A percentile compares a stretch with the other conserved stretches of the same genome.
These are phyloP conservation scores for Platanthera zijinensis DNA, from an alignment of 106 monocot species.

Conservation along the genomic window DNA sequence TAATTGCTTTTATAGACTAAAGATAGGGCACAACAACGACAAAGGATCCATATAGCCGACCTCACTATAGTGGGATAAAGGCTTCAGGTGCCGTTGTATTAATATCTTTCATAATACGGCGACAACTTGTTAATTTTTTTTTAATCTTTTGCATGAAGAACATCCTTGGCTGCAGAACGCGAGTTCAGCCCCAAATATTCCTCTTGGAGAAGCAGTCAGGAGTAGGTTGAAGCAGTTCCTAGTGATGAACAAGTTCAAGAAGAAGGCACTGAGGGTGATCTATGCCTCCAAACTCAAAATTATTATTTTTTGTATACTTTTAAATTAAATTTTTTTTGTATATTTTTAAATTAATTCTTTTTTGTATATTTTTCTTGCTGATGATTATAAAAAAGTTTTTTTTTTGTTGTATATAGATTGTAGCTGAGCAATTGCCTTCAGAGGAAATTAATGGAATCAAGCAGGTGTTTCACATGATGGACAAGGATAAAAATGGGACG, in stretches of 20 bases:
- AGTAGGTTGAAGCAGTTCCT: slow-evolving; percentile 67
- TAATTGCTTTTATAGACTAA: too few relatives aligned
- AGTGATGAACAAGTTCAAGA: slow-evolving; percentile 89
- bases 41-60: too few relatives aligned
- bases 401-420: slow-evolving; percentile 22
- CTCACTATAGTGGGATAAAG: too few relatives aligned
- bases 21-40: too few relatives aligned
- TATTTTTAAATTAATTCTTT: too few relatives aligned
- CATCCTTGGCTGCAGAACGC: slow-evolving; percentile 80
- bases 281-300: neutral
- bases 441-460: slow-evolving; percentile 50
- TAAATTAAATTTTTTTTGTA: too few relatives aligned
- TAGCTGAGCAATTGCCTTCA: slow-evolving; percentile 41
- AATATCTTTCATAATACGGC: too few relatives aligned
- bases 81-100: too few relatives aligned
- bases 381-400: too few relatives aligned
- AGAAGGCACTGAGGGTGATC: slow-evolving; percentile 69
- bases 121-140: slow-evolving; percentile 1
- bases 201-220: slow-evolving; percentile 71
- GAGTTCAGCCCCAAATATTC: slow-evolving; percentile 42
- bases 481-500: slow-evolving; percentile 60
- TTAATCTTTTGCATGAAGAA: slow-evolving; percentile 32
- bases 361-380: too few relatives aligned
- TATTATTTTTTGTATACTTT: too few relatives aligned
- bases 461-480: slow-evolving; percentile 63